phyloP scores from a whole-genome alignment of 495 filamentous ascomycete species.

The Pseudevernia furfuracea region DNA sequence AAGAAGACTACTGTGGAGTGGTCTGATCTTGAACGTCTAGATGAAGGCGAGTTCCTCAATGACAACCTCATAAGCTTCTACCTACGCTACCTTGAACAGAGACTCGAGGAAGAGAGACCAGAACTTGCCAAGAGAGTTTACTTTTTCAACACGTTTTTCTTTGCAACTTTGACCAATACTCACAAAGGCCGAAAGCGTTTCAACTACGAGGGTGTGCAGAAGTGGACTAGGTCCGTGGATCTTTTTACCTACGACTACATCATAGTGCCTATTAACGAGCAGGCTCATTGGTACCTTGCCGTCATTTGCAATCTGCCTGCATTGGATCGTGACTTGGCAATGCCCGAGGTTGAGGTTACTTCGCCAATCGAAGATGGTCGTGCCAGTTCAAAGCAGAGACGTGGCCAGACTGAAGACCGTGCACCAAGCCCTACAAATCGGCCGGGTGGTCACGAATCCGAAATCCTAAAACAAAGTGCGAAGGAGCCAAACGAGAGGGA shows the following conservation, averaged over 20 bases:
- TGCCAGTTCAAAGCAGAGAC: not conserved
- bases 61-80: conserved; percentile 89
- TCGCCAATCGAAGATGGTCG: conserved; percentile 12
- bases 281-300: conserved; percentile 86
- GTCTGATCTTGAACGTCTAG: conserved; percentile 69
- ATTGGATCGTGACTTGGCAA: conserved; percentile 33
- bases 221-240: conserved; percentile 84
- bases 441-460: not conserved
- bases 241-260: conserved; percentile 82
- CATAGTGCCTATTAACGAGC: conserved; percentile 84
- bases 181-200: conserved; percentile 50
- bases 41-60: conserved; percentile 82
- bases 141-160: conserved; percentile 92
- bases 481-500: conserved; percentile 16
- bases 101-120: conserved; percentile 47
- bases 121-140: conserved; percentile 60
- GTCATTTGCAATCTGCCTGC: conserved; percentile 84
- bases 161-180: conserved; percentile 57
- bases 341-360: conserved; percentile 4
- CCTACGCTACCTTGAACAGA: conserved; percentile 63
- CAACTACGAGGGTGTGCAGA: conserved; percentile 74
- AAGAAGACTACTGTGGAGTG: conserved; percentile 69
- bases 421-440: not conserved
- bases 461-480: not conserved
- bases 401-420: not conserved